Evolutionary conservation across 257 asterid species (phyloP).

Genomic region (Verbascum thapsus): DNA sequence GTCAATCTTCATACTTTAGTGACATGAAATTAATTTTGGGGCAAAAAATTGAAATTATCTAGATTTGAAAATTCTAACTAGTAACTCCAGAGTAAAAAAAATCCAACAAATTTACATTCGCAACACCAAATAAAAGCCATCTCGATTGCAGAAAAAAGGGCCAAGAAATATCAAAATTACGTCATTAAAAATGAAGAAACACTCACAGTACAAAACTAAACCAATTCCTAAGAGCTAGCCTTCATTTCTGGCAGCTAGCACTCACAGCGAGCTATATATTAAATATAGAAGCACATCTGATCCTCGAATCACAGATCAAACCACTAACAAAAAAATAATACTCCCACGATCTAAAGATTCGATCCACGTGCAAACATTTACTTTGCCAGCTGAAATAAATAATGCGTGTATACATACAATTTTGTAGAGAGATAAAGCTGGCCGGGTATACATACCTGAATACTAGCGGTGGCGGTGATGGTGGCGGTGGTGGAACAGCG

Average conservation of each 20-base stretch:
- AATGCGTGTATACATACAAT: not conserved
- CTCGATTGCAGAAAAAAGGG: not conserved
- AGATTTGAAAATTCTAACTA: not conserved
- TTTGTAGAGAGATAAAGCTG: not conserved
- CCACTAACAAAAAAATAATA: not conserved
- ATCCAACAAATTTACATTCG: not conserved
- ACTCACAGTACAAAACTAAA: not conserved
- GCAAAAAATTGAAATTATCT: constrained; percentile 14
- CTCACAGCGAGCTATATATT: constrained; percentile 7
- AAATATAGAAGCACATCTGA: not conserved
- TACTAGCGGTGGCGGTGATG: constrained; percentile 10
- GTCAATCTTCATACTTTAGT: not conserved
- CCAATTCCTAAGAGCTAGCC: not conserved
- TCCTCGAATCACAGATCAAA: constrained; percentile 6
- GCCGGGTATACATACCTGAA: constrained; percentile 23
- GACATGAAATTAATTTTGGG: not conserved
- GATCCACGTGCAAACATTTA: not conserved
- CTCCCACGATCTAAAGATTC: not conserved
- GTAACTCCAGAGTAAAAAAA: not conserved
- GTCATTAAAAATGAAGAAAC: constrained; percentile 1
- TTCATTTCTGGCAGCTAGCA: constrained; percentile 15
- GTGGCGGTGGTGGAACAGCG: too few species aligned
- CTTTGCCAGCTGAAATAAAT: not conserved
- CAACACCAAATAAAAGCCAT: not conserved
- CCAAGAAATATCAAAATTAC: not conserved